Conservation (phyloP, 2,329 filamentous ascomycete species). For the Bipolaris sorokiniana region DNA sequence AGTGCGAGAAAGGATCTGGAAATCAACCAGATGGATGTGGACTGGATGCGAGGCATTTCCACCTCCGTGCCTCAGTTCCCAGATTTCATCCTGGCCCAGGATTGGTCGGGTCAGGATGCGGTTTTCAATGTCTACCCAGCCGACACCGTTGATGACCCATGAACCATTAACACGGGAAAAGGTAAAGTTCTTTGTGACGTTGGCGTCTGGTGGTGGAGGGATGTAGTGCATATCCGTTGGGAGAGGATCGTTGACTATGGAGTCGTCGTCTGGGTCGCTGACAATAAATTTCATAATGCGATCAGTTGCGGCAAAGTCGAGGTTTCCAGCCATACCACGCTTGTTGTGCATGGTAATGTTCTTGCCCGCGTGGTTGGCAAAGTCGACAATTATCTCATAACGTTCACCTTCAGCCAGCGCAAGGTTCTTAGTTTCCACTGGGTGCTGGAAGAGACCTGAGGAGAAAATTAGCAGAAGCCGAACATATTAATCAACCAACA, state of each 20-base stretch:
- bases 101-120: constrained; percentile 40
- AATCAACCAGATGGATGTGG: constrained; percentile 66
- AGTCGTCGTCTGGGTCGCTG: constrained; percentile 31
- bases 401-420: constrained; percentile 63
- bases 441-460: constrained; percentile 54
- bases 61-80: constrained; percentile 53
- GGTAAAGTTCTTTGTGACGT: constrained; percentile 33
- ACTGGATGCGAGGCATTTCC: constrained; percentile 61
- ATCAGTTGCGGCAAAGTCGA: constrained; percentile 58
- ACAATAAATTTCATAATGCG: constrained; percentile 54
- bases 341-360: constrained; percentile 57
- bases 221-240: constrained; percentile 37
- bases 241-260: constrained; percentile 35
- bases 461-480: neutral
- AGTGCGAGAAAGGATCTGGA: constrained; percentile 59
- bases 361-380: constrained; percentile 56
- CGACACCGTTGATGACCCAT: constrained; percentile 47
- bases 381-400: constrained; percentile 65
- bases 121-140: constrained; percentile 42
- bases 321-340: constrained; percentile 52
- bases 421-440: constrained; percentile 53
- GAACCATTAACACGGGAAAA: constrained; percentile 38
- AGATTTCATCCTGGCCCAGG: constrained; percentile 46
- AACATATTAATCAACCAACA: neutral
- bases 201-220: constrained; percentile 27